Evolutionary conservation across 2,329 filamentous ascomycete species (phyloP), one percentile per base, ranked within the genome.

Genomic region (Dendrostoma leiphaemia): DNA sequence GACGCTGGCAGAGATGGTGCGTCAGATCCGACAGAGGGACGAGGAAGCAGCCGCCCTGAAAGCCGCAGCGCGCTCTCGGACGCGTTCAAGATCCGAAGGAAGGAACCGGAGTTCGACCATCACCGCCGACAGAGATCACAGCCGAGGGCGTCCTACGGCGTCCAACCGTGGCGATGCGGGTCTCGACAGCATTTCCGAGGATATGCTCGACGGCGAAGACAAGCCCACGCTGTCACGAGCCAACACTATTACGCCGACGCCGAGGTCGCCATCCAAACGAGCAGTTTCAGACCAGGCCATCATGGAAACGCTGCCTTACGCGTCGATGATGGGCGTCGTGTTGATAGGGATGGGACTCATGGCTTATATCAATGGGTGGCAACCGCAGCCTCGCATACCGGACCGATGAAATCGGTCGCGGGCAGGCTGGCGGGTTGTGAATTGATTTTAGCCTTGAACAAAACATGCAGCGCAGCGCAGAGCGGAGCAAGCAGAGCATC

Each of bases 291-390:
- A 80, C 44, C 72, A 71, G 60, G 74, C 67, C 48, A 64, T 80
- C 53, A 66, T 82, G 58, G 78, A 85, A 43, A 79, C 81, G 53
- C 76, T 89, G 55, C 90, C 90, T 15, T 93, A 92, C 65, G 86
- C 88, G 37, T 91, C 88, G 2, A 91, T 93, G 82, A 72, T 94
- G 43, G 88, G 90, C 10, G 90, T 94, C 29, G 89, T 94, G 24
- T 71, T 94, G 53, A 74, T 94, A 57, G 90, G 90, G 29, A 87
- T 94, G 74, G 88, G 90, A 13, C 69, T 94, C 60, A 94, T 94
- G 90, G 89, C 88, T 38, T 92, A 91, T 70, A 79, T 94, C 62
- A 94, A 94, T 65, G 87, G 88, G 48, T 93, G 89, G 89, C 88
- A 91, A 63, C 65, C 73, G 26, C 71, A 75, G 53, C 68, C 69